These are phyloP conservation scores for Tolypocladium cylindrosporum DNA, from an alignment of 2,329 filamentous ascomycete genomes.

Conservation along the genomic window DNA sequence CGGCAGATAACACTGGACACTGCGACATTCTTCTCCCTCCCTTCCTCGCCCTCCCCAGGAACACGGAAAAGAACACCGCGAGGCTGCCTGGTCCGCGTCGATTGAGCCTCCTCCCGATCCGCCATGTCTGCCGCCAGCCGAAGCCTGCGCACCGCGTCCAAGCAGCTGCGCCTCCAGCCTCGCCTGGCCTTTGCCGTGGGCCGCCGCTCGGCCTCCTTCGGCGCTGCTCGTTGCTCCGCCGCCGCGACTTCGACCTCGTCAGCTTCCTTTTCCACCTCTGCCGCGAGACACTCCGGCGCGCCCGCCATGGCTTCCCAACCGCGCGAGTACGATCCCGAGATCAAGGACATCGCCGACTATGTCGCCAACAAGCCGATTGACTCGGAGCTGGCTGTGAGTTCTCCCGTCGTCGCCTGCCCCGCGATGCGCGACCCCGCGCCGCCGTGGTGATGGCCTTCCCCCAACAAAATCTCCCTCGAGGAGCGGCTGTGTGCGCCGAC, in stretches of 20 bases:
- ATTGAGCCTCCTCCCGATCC: background rate
- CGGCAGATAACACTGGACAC: background rate
- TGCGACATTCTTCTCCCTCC: slow-evolving; percentile 1
- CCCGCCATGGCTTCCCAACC: slow-evolving; percentile 39
- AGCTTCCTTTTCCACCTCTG: slow-evolving; percentile 37
- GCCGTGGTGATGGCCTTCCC: background rate
- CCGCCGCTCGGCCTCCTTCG: slow-evolving; percentile 13
- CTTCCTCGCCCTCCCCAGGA: background rate
- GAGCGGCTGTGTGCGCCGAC: background rate
- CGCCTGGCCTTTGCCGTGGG: slow-evolving; percentile 16
- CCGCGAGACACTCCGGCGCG: slow-evolving; percentile 35
- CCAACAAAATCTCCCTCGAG: background rate
- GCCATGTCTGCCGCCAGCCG: slow-evolving; percentile 46
- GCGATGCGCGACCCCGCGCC: background rate
- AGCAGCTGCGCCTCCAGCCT: slow-evolving; percentile 39
- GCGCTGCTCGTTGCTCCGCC: slow-evolving; percentile 18
- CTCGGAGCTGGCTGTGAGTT: slow-evolving; percentile 82
- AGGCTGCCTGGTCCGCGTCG: background rate
- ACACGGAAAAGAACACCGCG: background rate
- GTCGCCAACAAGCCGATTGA: slow-evolving; percentile 86
- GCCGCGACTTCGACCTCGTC: slow-evolving; percentile 16
- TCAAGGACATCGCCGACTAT: slow-evolving; percentile 90
- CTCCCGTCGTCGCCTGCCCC: background rate
- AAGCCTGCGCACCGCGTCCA: slow-evolving; percentile 43
- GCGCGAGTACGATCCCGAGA: slow-evolving; percentile 77